Conservation (phyloP, 1,284 basidiomycete genomes). For the Fomitiporia mediterranea region DNA sequence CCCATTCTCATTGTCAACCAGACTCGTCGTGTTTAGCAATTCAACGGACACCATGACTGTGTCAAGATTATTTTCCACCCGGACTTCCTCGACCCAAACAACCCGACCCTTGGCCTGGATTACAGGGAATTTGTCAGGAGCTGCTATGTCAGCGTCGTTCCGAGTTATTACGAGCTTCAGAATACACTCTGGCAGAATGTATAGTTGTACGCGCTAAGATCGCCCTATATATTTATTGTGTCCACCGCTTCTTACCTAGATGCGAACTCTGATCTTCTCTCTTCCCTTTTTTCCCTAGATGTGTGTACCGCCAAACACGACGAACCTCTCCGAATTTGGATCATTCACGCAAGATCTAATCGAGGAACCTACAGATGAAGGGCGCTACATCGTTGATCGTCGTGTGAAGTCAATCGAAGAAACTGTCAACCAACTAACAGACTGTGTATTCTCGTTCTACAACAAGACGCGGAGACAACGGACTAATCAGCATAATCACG, state of each 20-base stretch:
- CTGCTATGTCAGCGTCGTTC: constrained; percentile 97
- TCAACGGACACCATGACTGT: constrained; percentile 79
- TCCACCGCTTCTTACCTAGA: not conserved
- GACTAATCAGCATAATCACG: constrained; percentile 97
- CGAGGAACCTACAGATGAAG: constrained; percentile 81
- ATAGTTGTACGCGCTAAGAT: constrained; percentile 47
- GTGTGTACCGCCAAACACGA: constrained; percentile 96
- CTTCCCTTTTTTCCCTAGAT: constrained; percentile 46
- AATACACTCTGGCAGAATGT: constrained; percentile 83
- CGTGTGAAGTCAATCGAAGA: constrained; percentile 89
- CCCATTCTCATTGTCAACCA: constrained; percentile 96
- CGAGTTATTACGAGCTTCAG: constrained; percentile 97
- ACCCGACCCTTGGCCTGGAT: constrained; percentile 94
- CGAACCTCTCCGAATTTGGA: constrained; percentile 95
- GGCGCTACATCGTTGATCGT: constrained; percentile 94
- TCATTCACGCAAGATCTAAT: constrained; percentile 99
- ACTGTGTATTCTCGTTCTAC: constrained; percentile 77
- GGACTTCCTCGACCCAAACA: constrained; percentile 96
- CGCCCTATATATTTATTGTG: constrained; percentile 39
- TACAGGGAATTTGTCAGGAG: constrained; percentile 99
- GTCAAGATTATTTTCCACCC: constrained; percentile 99
- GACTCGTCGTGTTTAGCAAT: constrained; percentile 87
- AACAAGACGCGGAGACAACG: constrained; percentile 92
- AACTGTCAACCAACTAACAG: constrained; percentile 73
- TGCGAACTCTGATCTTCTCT: constrained; percentile 18